A percentile compares a stretch with the other conserved stretches of the same genome.
phyloP scores from a whole-genome alignment of 2,329 filamentous ascomycete genomes.

The Cladosporium sp. region DNA sequence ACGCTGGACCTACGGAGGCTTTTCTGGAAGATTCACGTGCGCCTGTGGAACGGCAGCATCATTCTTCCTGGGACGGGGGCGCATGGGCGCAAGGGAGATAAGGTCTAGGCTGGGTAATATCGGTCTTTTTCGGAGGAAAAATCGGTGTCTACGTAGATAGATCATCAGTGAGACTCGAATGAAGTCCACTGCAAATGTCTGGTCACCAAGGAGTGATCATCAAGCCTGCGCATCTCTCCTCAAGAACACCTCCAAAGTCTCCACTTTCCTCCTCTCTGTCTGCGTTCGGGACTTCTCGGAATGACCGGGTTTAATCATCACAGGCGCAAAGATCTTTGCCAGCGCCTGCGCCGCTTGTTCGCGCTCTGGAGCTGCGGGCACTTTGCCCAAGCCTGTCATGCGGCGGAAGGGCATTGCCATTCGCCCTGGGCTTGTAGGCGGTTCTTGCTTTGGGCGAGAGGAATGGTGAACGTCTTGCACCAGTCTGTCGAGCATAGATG shows the following conservation, averaged over 20 bases:
- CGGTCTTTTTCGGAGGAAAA: background rate
- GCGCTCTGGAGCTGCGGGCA: slow-evolving; percentile 51
- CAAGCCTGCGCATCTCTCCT: slow-evolving; percentile 29
- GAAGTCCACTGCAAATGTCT: background rate
- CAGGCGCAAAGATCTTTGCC: slow-evolving; percentile 60
- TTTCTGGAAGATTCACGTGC: too few species aligned
- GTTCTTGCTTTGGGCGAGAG: slow-evolving; percentile 17
- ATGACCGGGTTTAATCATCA: slow-evolving; percentile 54
- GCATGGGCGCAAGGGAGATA: too few species aligned
- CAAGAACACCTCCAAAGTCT: slow-evolving; percentile 68
- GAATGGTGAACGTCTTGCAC: slow-evolving; percentile 48
- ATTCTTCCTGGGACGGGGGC: too few species aligned
- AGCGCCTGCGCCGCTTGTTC: slow-evolving; percentile 58
- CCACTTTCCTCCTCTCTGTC: slow-evolving; percentile 60
- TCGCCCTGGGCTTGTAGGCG: slow-evolving; percentile 32
- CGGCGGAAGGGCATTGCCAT: slow-evolving; percentile 29
- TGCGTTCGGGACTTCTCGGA: slow-evolving; percentile 58
- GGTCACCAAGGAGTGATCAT: too few species aligned
- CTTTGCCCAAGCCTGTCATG: slow-evolving; percentile 37
- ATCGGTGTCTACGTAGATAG: too few species aligned
- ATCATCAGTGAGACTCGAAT: background rate
- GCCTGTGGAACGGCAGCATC: too few species aligned
- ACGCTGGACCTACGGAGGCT: too few species aligned
- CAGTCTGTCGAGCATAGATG: slow-evolving; percentile 65
- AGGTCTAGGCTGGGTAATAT: background rate